Evolutionary conservation across 164 flowering plant genomes (phyloP), one percentile per base, ranked within the genome.

Genomic region (Pachysandra terminalis): DNA sequence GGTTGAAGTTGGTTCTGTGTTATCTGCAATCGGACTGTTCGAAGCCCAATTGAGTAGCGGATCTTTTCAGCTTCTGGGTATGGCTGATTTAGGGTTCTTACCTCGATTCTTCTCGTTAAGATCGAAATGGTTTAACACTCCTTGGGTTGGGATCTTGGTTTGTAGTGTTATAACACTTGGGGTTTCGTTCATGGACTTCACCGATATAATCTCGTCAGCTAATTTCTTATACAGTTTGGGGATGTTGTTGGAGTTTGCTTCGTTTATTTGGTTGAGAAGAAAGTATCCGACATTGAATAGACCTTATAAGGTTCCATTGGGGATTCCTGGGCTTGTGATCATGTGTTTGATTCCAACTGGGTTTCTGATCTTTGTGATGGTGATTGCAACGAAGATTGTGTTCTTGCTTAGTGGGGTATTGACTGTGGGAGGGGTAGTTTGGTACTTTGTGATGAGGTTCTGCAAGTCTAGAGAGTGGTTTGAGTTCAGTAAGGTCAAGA

Each of bases 21-120:
- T 87, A 25, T 84, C 92, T 0, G 74, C 74, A 0, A 63, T 84
- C 22, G 92, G 90, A 9, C 75, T 87, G 0, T 87, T 79, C 64
- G 87, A 87, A 68, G 92, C 92, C 7, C 88, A 87, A 49, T 61
- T 87, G 48, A 87, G 90, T 55, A 84, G 85, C 67, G 62, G 82
- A 21, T 74, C 86, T 1, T 87, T 63, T 49, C 90, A 86, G 68
- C 51, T 86, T 25, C 60, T 79, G 28, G 92, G 92, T 0, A 87
- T 84, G 92, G 82, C 88, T 0, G 84, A 83, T 48, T 61, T 84
- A 40, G 92, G 86, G 17, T 28, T 80, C 19, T 19, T 84, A 19
- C 92, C 92, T 1, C 17, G 49, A 19, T 24, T 63, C 23, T 77
- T 80, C 41, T 80, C 73, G 0, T 16, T 0, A 3, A 58, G 87